Percentiles rank a stretch among this genome's conserved stretches.
Evolutionary conservation across 805 yeast genomes (phyloP).

Genomic region (Myxozyma lipomycoides): DNA sequence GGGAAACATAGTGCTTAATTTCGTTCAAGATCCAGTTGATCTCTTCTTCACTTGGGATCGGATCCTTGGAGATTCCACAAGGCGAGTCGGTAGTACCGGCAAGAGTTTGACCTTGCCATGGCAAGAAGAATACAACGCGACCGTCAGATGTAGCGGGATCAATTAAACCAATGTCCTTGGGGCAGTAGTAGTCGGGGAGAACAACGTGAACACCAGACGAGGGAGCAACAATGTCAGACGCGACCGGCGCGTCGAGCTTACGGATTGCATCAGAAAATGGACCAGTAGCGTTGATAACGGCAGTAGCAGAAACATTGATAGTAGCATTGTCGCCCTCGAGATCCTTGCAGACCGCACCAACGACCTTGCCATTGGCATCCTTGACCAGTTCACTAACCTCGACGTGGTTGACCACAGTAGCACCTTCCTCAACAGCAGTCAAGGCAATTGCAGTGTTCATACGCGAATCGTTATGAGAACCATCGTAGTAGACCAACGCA

Average conservation of each 20-base stretch:
- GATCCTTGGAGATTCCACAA: conserved; percentile 43
- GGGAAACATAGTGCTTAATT: conserved; percentile 73
- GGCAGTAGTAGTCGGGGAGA: conserved; percentile 88
- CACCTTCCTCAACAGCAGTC: conserved; percentile 82
- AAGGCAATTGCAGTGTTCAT: conserved; percentile 82
- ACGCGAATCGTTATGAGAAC: conserved; percentile 88
- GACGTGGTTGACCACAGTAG: conserved; percentile 82
- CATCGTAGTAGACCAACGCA: conserved; percentile 91
- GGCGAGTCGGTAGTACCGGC: conserved; percentile 98
- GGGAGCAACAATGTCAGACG: conserved; percentile 81
- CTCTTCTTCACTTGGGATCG: conserved; percentile 83
- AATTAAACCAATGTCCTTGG: conserved; percentile 77
- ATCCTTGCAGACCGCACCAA: conserved; percentile 75
- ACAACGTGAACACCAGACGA: conserved; percentile 91
- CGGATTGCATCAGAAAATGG: conserved; percentile 82
- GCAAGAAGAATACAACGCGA: conserved; percentile 92
- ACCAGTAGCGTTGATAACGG: conserved; percentile 89
- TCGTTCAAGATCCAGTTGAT: conserved; percentile 82
- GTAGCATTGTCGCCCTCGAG: conserved; percentile 33
- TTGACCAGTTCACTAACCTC: conserved; percentile 74
- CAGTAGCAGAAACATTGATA: conserved; percentile 31
- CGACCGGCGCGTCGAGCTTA: conserved; percentile 67
- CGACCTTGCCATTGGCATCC: conserved; percentile 54
- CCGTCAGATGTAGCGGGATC: conserved; percentile 94
- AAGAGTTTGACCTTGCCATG: conserved; percentile 95